Evolutionary conservation across 371 early-diverging fungal genomes (phyloP), one percentile per base, ranked within the genome.

Genomic region (Rhizopus microsporus): DNA sequence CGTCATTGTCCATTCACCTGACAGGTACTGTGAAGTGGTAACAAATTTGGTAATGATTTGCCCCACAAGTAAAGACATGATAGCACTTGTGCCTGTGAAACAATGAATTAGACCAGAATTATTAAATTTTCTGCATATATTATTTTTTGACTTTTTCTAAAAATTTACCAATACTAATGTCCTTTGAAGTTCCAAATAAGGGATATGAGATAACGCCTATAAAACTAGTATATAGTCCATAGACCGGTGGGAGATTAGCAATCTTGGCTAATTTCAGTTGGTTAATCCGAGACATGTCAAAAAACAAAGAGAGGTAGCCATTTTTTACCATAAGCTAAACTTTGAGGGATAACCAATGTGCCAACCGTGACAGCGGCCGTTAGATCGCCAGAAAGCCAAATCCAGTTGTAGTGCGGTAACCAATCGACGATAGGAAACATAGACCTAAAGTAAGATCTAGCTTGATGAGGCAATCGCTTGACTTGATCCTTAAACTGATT

Each of bases 221-320:
- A 65, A 93, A 88, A 50, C 89, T 81, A 45, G 93, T 87, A 75
- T 96, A 96, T 13, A 96, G 80, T 1, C 96, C 96, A 69, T 86
- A 91, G 55, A 91, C 81, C 38, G 89, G 83, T 16, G 93, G 91
- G 29, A 96, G 70, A n/a, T 77, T 78, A 0, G 94, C 95, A 3
- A 96, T 71, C 69, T 87, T 90, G 13, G 96, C 77, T 77, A 52
- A 33, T 16, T 42, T 44, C 6, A 12, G 33, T 50, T 42, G 29
- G 32, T 51, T 15, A 39, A 57, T 57, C 33, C n/a, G 3, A 1
- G 23, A 23, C 23, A 23, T 23, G 23, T 23, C 23, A 23, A 23
- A 23, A 23, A 23, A 32, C 16, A 54, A 4, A 34, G 3, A 15
- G 4, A 39, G 37, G 3, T 40, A 16, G 12, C 16, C 30, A 51